Percentiles rank a stretch among this genome's conserved stretches.
Evolutionary conservation across 1,284 basidiomycete genomes (phyloP).

Genomic region (Boletus sp.): DNA sequence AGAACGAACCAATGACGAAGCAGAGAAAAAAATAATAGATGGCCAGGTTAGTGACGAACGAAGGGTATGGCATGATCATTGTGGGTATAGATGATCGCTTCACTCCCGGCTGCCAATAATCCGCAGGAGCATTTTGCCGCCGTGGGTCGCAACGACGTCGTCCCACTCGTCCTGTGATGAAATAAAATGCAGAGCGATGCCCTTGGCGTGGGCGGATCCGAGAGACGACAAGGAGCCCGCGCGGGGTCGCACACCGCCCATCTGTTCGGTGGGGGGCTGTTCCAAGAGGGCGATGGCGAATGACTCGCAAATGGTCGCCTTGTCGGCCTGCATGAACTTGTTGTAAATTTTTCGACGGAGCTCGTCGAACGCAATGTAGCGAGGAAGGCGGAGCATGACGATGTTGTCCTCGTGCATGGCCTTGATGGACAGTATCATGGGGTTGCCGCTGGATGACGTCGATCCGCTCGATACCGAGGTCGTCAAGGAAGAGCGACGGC

Average conservation of each 20-base stretch:
- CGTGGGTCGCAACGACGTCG: conserved; percentile 29
- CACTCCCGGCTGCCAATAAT: conserved; percentile 32
- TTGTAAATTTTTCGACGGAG: conserved; percentile 54
- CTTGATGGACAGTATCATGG: conserved; percentile 53
- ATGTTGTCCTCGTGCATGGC: conserved; percentile 57
- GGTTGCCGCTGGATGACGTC: conserved; percentile 27
- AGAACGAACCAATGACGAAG: conserved; percentile 9
- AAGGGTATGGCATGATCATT: background rate
- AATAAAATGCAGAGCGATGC: conserved; percentile 34
- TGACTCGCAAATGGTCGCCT: conserved; percentile 44
- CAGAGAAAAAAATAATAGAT: background rate
- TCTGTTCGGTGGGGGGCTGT: conserved; percentile 13
- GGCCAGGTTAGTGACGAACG: conserved; percentile 11
- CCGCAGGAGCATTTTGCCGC: conserved; percentile 29
- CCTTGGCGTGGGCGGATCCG: conserved; percentile 15
- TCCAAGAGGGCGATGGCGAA: conserved; percentile 53
- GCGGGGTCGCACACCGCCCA: conserved; percentile 27
- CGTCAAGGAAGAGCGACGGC: conserved; percentile 25
- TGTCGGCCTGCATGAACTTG: conserved; percentile 60
- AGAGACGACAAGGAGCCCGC: conserved; percentile 37
- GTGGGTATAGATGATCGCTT: background rate
- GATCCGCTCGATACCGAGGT: conserved; percentile 32
- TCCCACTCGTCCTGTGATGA: conserved; percentile 41
- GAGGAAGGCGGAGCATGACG: conserved; percentile 54
- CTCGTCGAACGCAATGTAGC: conserved; percentile 43